Evolutionary conservation across 345 rosid species (phyloP).

Genomic region (Raphanus sativus): DNA sequence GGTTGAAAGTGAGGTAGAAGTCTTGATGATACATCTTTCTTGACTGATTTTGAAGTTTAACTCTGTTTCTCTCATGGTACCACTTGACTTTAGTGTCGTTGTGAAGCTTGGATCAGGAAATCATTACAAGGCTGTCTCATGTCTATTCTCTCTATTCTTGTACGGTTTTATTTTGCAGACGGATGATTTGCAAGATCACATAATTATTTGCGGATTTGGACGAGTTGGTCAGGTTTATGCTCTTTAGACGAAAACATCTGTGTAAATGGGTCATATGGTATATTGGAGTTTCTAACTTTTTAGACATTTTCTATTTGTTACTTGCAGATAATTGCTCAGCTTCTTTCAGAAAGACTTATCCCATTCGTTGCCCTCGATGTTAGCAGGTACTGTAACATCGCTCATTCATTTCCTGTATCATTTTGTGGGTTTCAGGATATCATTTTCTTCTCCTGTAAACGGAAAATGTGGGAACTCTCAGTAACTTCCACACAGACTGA

Average conservation of each 20-base stretch:
- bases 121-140: constrained; percentile 1
- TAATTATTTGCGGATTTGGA: constrained; percentile 93
- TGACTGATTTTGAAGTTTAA: neutral
- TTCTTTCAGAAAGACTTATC: constrained; percentile 92
- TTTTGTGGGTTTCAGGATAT: neutral
- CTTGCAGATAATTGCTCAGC: constrained; percentile 95
- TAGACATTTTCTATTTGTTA: constrained; percentile 16
- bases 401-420: constrained; percentile 13
- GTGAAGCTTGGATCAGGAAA: constrained; percentile 17
- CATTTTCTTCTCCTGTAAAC: neutral
- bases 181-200: constrained; percentile 97
- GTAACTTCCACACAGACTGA: constrained; percentile 4
- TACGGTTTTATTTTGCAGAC: constrained; percentile 58
- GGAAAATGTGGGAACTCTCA: neutral
- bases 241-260: neutral
- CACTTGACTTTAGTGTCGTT: constrained; percentile 5
- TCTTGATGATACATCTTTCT: neutral
- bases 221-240: constrained; percentile 90
- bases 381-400: constrained; percentile 59
- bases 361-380: constrained; percentile 99
- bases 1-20: constrained; percentile 91
- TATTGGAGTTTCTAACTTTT: neutral
- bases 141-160: constrained; percentile 33
- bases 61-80: neutral
- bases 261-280: neutral